These are phyloP conservation scores for Nicotiana rustica DNA, from an alignment of 305 asterid species.

Conservation along the genomic window DNA sequence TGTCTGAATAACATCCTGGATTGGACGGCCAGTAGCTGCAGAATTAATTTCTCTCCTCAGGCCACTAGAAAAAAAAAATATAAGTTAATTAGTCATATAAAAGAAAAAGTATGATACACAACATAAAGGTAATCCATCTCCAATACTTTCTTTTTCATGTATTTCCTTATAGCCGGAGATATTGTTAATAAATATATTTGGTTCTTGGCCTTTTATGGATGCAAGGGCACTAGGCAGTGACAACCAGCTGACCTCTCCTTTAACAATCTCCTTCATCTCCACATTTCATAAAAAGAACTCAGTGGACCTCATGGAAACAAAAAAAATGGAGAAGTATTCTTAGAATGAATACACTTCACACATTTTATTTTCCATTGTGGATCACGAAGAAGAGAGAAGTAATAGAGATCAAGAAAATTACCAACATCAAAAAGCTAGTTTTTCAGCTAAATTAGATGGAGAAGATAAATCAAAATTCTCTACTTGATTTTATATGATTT, in stretches of 20 bases:
- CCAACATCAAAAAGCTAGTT: neutral
- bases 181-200: neutral
- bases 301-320: neutral
- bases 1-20: conserved; percentile 97
- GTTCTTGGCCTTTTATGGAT: conserved; percentile 23
- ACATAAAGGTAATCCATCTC: neutral
- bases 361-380: neutral
- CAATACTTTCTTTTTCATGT: conserved; percentile 11
- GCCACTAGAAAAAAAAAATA: conserved; percentile 56
- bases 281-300: neutral
- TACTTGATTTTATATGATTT: neutral
- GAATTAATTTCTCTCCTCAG: conserved; percentile 96
- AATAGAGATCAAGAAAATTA: conserved; percentile 12
- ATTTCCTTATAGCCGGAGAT: neutral
- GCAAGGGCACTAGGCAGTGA: conserved; percentile 1
- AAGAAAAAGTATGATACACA: conserved; percentile 13
- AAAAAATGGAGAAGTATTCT: neutral
- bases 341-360: neutral
- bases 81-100: conserved; percentile 16
- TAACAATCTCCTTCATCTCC: neutral
- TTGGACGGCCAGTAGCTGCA: conserved; percentile 98
- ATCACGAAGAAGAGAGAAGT: neutral
- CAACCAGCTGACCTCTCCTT: neutral
- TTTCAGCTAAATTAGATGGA: neutral
- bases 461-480: conserved; percentile 13